Evolutionary conservation across 306 rosid genomes (phyloP).

Genomic region (Vachellia collinsii): DNA sequence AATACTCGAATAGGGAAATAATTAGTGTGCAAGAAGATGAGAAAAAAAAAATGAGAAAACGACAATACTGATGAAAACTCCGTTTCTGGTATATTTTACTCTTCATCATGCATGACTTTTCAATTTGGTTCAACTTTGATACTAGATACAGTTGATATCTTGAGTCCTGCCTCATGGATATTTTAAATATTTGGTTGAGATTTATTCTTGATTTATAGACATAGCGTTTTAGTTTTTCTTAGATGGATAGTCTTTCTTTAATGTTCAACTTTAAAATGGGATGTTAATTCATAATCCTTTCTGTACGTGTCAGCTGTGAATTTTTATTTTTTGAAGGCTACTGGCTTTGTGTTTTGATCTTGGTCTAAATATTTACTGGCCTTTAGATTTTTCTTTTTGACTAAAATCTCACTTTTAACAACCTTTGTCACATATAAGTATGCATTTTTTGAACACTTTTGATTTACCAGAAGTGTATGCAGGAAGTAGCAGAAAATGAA

Average conservation of each 20-base stretch:
- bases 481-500: slow-evolving; percentile 72
- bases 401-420: slow-evolving; percentile 5
- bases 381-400: background rate
- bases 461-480: slow-evolving; percentile 30
- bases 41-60: background rate
- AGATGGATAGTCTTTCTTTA: background rate
- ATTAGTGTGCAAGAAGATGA: background rate
- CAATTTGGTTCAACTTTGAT: background rate
- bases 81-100: too few species aligned
- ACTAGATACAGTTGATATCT: slow-evolving; percentile 1
- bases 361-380: slow-evolving; percentile 5
- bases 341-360: slow-evolving; percentile 11
- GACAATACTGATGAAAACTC: background rate
- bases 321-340: background rate
- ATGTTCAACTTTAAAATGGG: background rate
- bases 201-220: background rate
- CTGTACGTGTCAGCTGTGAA: background rate
- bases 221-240: background rate
- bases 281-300: slow-evolving; percentile 17
- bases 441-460: slow-evolving; percentile 8
- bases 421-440: background rate
- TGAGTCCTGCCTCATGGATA: slow-evolving; percentile 9
- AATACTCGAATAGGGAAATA: background rate
- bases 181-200: slow-evolving; percentile 7
- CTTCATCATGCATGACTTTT: background rate